Percentiles rank a stretch among this genome's conserved stretches.
Conservation (phyloP, 306 rosid species). For the Vigna angularis region DNA sequence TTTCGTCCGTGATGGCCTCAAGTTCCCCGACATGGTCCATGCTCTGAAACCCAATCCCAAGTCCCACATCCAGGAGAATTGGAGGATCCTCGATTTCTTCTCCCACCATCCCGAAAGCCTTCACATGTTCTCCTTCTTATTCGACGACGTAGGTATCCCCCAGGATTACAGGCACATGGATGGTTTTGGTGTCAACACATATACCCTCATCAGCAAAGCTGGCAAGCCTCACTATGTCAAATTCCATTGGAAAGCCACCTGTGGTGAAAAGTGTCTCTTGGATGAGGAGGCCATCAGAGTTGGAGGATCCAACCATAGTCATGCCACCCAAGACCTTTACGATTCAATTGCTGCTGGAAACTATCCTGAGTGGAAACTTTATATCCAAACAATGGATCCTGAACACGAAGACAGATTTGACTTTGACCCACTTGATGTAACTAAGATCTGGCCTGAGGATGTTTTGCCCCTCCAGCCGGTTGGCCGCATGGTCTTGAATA, state of each 20-base stretch:
- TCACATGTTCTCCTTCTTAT: conserved; percentile 75
- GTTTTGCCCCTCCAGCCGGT: conserved; percentile 86
- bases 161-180: conserved; percentile 93
- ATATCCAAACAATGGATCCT: conserved; percentile 77
- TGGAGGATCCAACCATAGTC: conserved; percentile 90
- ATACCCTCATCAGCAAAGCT: conserved; percentile 66
- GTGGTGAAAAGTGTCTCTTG: conserved; percentile 74
- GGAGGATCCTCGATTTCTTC: conserved; percentile 88
- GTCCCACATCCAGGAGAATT: conserved; percentile 86
- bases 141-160: conserved; percentile 80
- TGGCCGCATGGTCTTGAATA: conserved; percentile 87
- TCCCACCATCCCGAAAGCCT: conserved; percentile 89
- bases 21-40: conserved; percentile 91
- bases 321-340: conserved; percentile 82
- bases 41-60: conserved; percentile 89
- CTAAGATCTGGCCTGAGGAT: conserved; percentile 95
- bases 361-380: conserved; percentile 94
- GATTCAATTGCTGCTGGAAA: conserved; percentile 87
- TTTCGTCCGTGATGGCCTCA: conserved; percentile 80
- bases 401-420: conserved; percentile 75
- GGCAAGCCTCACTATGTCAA: conserved; percentile 75
- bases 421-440: conserved; percentile 86
- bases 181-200: conserved; percentile 83
- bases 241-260: conserved; percentile 83
- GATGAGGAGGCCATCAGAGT: conserved; percentile 80